Evolutionary conservation across 192 early-diverging fungal genomes (phyloP).

Genomic region (Umbelopsis sp.): DNA sequence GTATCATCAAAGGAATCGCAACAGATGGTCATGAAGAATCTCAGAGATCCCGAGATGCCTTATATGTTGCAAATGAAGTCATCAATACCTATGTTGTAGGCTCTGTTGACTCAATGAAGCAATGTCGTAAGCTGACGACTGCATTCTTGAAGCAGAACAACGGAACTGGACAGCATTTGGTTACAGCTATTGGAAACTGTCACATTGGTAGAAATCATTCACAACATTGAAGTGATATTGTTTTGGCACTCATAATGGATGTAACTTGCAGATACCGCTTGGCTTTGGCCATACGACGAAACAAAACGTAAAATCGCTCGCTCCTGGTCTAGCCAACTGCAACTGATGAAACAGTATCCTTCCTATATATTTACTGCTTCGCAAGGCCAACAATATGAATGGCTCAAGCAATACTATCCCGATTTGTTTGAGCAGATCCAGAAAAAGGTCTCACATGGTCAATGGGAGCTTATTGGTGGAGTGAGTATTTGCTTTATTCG

Average conservation of each 20-base stretch:
- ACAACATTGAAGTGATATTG: background rate
- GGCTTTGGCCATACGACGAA: constrained; percentile 97
- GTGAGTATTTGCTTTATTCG: constrained; percentile 32
- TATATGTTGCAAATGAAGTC: constrained; percentile 76
- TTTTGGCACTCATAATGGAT: constrained; percentile 21
- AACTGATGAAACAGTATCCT: constrained; percentile 83
- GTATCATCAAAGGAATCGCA: constrained; percentile 71
- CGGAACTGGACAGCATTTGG: constrained; percentile 62
- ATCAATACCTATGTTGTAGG: constrained; percentile 69
- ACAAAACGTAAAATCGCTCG: constrained; percentile 94
- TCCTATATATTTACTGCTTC: constrained; percentile 91
- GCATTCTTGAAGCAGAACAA: constrained; percentile 70
- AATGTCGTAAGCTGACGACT: constrained; percentile 44
- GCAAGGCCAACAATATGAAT: constrained; percentile 98
- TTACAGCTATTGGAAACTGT: constrained; percentile 89
- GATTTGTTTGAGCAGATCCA: constrained; percentile 77
- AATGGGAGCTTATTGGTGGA: constrained; percentile 93
- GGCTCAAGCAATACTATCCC: constrained; percentile 88
- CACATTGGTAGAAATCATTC: constrained; percentile 49
- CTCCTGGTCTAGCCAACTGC: constrained; percentile 81
- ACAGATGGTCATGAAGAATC: constrained; percentile 69
- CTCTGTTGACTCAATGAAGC: constrained; percentile 47
- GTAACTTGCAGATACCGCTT: constrained; percentile 73
- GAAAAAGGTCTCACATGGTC: constrained; percentile 64
- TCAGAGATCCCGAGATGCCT: constrained; percentile 74